phyloP scores from a whole-genome alignment of 2,329 filamentous ascomycete genomes.

The Colletotrichum coccodes region DNA sequence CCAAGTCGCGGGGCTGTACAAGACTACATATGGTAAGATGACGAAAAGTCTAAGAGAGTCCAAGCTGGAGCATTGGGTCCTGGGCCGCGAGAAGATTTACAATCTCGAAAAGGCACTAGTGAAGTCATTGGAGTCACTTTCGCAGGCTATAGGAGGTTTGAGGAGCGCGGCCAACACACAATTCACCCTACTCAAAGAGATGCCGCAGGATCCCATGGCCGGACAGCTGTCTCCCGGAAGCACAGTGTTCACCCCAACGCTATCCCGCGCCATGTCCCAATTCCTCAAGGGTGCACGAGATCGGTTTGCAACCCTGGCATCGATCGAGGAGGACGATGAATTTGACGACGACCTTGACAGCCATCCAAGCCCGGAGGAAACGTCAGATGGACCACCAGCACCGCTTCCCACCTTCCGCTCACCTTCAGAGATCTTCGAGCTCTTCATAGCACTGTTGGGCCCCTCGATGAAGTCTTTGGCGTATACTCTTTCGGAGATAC shows the following conservation, averaged over 20 bases:
- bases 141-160: conserved; percentile 90
- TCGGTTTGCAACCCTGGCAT: conserved; percentile 59
- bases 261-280: conserved; percentile 41
- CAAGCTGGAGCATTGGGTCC: conserved; percentile 86
- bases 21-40: conserved; percentile 74
- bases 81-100: conserved; percentile 84
- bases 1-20: conserved; percentile 71
- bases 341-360: conserved; percentile 15
- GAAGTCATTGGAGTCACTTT: conserved; percentile 84
- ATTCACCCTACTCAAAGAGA: conserved; percentile 82
- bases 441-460: conserved; percentile 89
- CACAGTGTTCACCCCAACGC: conserved; percentile 42
- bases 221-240: conserved; percentile 43
- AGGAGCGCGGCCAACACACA: conserved; percentile 91
- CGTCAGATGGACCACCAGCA: conserved; percentile 35
- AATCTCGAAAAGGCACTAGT: conserved; percentile 82
- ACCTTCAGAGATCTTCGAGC: conserved; percentile 87
- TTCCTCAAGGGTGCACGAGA: conserved; percentile 54
- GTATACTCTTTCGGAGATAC: conserved; percentile 87
- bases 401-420: conserved; percentile 57
- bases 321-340: conserved; percentile 74
- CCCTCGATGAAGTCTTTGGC: conserved; percentile 97
- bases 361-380: conserved; percentile 56
- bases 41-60: conserved; percentile 84
- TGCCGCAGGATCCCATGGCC: conserved; percentile 44